Conservation (phyloP, 495 filamentous ascomycete genomes). For the Collariella sp. region DNA sequence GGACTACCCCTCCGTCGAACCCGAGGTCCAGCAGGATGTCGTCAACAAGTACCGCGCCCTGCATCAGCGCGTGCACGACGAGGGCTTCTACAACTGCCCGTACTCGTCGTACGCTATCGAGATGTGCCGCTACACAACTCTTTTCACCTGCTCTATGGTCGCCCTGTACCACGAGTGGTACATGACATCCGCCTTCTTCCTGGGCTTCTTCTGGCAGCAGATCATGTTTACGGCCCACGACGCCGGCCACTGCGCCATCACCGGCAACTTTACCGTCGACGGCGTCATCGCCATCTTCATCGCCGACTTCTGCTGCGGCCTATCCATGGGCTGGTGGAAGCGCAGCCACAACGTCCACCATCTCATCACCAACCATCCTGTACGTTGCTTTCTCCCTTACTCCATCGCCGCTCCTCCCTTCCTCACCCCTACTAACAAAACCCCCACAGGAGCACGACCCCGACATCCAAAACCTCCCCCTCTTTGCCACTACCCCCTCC, state of each 20-base stretch:
- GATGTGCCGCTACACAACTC: conserved; percentile 58
- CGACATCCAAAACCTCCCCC: conserved; percentile 93
- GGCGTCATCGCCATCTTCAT: conserved; percentile 82
- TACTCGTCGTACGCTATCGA: conserved; percentile 78
- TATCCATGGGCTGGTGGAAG: conserved; percentile 96
- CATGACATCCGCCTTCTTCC: conserved; percentile 58
- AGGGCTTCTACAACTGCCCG: conserved; percentile 76
- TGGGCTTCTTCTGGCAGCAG: conserved; percentile 91
- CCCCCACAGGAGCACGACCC: conserved; percentile 94
- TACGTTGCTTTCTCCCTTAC: no score
- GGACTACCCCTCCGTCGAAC: conserved; percentile 76
- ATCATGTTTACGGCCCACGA: conserved; percentile 93
- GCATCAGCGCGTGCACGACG: conserved; percentile 57
- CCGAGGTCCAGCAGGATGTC: conserved; percentile 63
- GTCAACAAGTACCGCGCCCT: conserved; percentile 71
- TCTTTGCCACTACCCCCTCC: conserved; percentile 85
- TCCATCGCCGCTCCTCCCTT: no score
- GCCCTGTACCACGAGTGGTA: conserved; percentile 70
- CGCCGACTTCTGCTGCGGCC: conserved; percentile 80
- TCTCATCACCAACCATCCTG: conserved; percentile 94
- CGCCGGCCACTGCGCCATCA: conserved; percentile 96
- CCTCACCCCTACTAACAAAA: no score
- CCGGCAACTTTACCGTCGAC: conserved; percentile 75
- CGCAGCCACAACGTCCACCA: conserved; percentile 96
- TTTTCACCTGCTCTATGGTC: conserved; percentile 54